Evolutionary conservation across 805 yeast species (phyloP), one percentile per base, ranked within the genome.

Genomic region (Nakazawaea sp.): DNA sequence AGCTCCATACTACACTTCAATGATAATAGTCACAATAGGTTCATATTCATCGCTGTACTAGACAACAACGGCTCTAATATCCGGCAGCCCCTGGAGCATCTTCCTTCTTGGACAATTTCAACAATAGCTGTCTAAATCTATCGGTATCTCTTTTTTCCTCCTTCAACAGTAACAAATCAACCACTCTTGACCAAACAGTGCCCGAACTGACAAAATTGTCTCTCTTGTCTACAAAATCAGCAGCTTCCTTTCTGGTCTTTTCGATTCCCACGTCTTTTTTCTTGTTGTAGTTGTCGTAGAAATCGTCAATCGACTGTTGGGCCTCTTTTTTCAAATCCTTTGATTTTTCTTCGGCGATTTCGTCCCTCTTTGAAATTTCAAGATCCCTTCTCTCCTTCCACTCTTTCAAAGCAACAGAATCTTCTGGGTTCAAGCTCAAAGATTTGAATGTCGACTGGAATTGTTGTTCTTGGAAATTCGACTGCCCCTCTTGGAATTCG

Each of bases 281-380:
- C 53, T 70, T 67, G 63, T 86, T 88, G 68, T 90, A 90, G 53
- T 80, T 81, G 50, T 86, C 95, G 59, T 90, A 90, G 59, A 90
- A 90, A 45, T 84, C 95, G 56, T 90, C 96, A 52, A 88, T 76
- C 37, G 87, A 79, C 55, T 78, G 77, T 52, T 76, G 75, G 8
- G 97, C 97, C 44, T 81, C 80, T 35, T 75, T 72, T 39, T 81
- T 72, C 41, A 87, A 70, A 43, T 78, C 86, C 21, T 65, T 65
- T 52, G 81, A 74, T 56, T 75, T 82, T 47, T 74, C 64, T 16
- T 63, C 64, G 48, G 82, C 80, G 45, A 75, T 75, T 47, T 72
- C 79, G 52, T 90, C 97, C 53, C 95, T 75, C 52, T 84, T 76
- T 37, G 72, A 66, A 43, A 90, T 79, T 56, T 88, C 96, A 41